phyloP scores from a whole-genome alignment of 1,139 yeast genomes.

The Taphrina pruni region DNA sequence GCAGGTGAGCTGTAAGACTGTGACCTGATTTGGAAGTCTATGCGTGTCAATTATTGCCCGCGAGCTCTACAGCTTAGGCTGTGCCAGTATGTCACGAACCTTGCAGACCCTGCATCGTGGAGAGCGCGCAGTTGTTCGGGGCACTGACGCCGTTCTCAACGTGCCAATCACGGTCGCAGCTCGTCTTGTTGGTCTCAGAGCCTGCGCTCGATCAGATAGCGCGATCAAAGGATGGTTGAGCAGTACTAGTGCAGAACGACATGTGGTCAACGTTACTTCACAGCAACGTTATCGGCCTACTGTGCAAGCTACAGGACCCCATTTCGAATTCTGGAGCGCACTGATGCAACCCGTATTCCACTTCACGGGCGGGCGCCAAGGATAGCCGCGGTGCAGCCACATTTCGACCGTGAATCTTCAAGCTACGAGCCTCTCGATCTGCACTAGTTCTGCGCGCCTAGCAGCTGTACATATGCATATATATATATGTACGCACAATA shows the following conservation, averaged over 20 bases:
- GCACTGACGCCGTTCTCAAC: too few species aligned
- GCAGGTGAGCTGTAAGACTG: conserved; percentile 8
- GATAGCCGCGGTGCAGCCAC: conserved; percentile 7
- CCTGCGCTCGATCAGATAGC: too few species aligned
- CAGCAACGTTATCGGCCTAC: neutral
- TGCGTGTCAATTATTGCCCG: neutral
- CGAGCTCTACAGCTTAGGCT: neutral
- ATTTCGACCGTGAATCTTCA: neutral
- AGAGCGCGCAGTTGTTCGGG: too few species aligned
- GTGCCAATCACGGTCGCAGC: too few species aligned
- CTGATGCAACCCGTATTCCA: conserved; percentile 5
- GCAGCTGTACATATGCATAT: neutral
- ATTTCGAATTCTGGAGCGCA: too few species aligned
- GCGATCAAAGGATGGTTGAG: too few species aligned
- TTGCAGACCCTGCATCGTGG: conserved; percentile 15
- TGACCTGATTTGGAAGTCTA: conserved; percentile 11
- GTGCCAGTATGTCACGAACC: conserved; percentile 4
- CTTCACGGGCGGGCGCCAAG: conserved; percentile 3
- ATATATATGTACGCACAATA: neutral
- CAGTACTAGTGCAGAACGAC: too few species aligned
- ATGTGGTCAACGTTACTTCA: too few species aligned
- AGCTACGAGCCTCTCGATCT: too few species aligned
- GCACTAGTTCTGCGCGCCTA: too few species aligned
- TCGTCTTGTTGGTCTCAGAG: too few species aligned
- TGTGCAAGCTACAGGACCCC: too few species aligned